Base-by-base conservation (phyloP, 1,284 basidiomycete species). In the Volvariella volvacea region DNA sequence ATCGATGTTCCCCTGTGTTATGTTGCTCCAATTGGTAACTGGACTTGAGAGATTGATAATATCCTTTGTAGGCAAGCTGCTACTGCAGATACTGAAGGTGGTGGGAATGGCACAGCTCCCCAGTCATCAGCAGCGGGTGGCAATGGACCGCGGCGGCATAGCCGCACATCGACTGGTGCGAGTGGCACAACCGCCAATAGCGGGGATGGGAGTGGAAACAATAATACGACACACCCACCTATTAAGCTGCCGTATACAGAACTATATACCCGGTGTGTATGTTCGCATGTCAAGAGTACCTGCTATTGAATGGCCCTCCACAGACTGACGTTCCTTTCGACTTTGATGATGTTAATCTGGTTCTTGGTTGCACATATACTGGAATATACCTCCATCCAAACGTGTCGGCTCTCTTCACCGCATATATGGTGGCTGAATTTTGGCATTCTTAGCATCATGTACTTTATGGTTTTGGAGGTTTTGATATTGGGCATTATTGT, bases 351-450 rank as follows among this genome's bases (percentile, higher is more conserved):
- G n/a, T 57, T 89, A 10, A 76, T 73, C 44, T 90, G 87, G 85
- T 89, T 89, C 56, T 57, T 89, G 14, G 80, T 78, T 15, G 83
- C 86, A 6, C 83, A 90, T 55, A 80, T 88, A 22, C 66, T 90
- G 46, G 73, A 79, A 48, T 89, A 88, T 54, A 83, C 82, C 10
- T 83, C 84, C 8, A 65, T 86, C 22, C 68, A 80, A 51, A 75
- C 78, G 9, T 90, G 87, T 49, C 80, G 86, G 16, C 61, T 70
- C 47, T 68, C 80, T 0, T 75, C 86, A 6, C 87, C 87, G 3
- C 82, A 88, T 52, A 64, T 90, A 25, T 90, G 87, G 87, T 90
- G 84, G 83, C 72, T 88, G 33, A 78, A 76, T 28, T 88, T 90
- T 58, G 80, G 75, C 30, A 78, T 90, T 50, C 64, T 89, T n/a